Percentiles rank a stretch among this genome's conserved stretches.
Evolutionary conservation across 2,329 filamentous ascomycete species (phyloP).

Genomic region (Venturia oleaginea): DNA sequence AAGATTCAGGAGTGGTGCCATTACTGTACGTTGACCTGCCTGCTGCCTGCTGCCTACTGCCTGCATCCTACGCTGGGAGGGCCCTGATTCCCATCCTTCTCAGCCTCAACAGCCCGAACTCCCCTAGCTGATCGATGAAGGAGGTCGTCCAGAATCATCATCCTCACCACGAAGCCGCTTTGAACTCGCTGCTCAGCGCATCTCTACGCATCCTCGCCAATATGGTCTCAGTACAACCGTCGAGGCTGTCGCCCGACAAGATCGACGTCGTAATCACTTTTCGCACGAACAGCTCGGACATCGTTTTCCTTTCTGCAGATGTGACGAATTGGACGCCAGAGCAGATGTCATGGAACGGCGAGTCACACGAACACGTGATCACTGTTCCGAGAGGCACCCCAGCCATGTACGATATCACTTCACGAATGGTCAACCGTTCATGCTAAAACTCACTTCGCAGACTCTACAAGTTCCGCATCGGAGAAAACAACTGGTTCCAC

Average conservation of each 20-base stretch:
- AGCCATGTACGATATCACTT: neutral
- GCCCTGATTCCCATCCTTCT: neutral
- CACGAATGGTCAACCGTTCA: neutral
- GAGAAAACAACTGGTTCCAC: constrained; percentile 11
- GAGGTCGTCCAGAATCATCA: neutral
- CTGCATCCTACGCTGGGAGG: neutral
- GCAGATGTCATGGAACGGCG: constrained; percentile 3
- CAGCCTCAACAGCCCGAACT: neutral
- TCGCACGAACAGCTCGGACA: neutral
- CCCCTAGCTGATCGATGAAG: constrained; percentile 5
- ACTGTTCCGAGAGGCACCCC: constrained; percentile 10
- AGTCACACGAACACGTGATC: constrained; percentile 9
- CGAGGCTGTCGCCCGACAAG: constrained; percentile 5
- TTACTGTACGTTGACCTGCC: neutral
- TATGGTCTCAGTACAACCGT: constrained; percentile 12
- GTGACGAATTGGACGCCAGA: constrained; percentile 6
- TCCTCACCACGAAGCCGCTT: neutral
- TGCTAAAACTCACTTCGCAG: neutral
- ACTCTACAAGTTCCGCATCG: constrained; percentile 12
- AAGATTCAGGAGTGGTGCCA: neutral
- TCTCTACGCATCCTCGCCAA: constrained; percentile 7
- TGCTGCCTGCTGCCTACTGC: neutral
- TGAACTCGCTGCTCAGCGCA: neutral
- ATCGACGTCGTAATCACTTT: constrained; percentile 12
- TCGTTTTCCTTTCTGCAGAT: constrained; percentile 5